Base-by-base conservation (phyloP, 768 basidiomycete species). In the Paxillus involutus region DNA sequence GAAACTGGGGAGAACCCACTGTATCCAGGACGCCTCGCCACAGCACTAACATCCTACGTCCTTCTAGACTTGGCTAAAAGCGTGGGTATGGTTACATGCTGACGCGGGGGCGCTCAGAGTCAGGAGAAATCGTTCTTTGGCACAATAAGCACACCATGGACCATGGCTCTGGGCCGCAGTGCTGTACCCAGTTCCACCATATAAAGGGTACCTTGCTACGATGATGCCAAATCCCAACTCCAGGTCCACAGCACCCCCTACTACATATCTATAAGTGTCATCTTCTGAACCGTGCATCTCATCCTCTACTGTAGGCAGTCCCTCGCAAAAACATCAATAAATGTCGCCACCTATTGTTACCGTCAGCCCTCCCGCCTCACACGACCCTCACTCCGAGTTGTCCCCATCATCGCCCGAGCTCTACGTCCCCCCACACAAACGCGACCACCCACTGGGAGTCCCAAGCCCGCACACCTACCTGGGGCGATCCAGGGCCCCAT, bases 361-460 rank as follows among this genome's bases (percentile, higher is more conserved):
- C 30, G 55, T 56, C 56, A 45, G 26, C 21, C 21, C 21, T 21
- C 21, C 21, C 21, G 1, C 21, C 21, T 21, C 21, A 21, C 21
- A 52, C 47, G 52, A 54, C 24, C 52, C 61, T 11, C 57, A 65
- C 21, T 21, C 21, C 21, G 21, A 21, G 21, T 21, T 3, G 21
- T 13, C 60, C 52, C 37, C 60, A 48, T 61, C 67, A 4, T 26
- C 65, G 29, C 40, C 59, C 33, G 30, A 16, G 9, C 63, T 73
- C 30, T 79, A 79, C 51, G 49, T 79, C 36, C 77, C 78, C 24
- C 53, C 78, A 0, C 77, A 79, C 47, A 73, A 66, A 56, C 73
- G 77, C 33, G 44, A 49, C 33, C 54, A 6, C 33, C 33, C 52
- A 16, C n/a, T n/a, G n/a, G n/a, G n/a, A n/a, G n/a, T 59, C 35